A percentile compares a stretch with the other conserved stretches of the same genome.
These are phyloP conservation scores for Angophora floribunda DNA, from an alignment of 345 rosid genomes.

Conservation along the genomic window DNA sequence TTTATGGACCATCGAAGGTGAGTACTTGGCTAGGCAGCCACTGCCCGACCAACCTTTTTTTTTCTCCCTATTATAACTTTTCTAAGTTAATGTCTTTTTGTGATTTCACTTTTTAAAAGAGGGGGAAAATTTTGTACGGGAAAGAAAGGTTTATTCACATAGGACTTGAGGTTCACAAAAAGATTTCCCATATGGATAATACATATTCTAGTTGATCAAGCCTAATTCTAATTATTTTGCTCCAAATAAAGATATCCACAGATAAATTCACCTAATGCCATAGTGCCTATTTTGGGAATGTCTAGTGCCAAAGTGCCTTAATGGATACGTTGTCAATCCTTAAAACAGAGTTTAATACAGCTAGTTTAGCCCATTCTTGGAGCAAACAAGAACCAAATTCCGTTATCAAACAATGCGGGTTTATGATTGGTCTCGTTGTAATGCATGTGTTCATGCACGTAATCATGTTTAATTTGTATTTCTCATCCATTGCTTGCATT, in stretches of 20 bases:
- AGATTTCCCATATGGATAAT: neutral
- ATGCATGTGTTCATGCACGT: neutral
- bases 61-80: neutral
- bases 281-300: neutral
- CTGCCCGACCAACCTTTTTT: neutral
- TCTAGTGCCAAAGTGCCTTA: neutral
- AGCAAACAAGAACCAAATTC: neutral
- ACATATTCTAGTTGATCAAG: neutral
- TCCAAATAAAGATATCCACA: no score
- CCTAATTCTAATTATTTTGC: no score
- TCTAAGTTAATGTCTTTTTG: neutral
- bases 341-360: neutral
- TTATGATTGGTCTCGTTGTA: neutral
- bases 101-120: neutral
- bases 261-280: neutral
- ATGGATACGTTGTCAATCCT: neutral
- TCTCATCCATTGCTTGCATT: neutral
- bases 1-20: neutral
- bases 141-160: neutral
- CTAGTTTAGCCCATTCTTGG: neutral
- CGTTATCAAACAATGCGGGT: neutral
- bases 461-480: neutral
- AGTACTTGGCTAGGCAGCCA: neutral
- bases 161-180: no score
- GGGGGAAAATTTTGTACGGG: neutral